A percentile compares a stretch with the other conserved stretches of the same genome.
Evolutionary conservation across 1,284 basidiomycete species (phyloP).

Genomic region (Pseudozyma sp.): DNA sequence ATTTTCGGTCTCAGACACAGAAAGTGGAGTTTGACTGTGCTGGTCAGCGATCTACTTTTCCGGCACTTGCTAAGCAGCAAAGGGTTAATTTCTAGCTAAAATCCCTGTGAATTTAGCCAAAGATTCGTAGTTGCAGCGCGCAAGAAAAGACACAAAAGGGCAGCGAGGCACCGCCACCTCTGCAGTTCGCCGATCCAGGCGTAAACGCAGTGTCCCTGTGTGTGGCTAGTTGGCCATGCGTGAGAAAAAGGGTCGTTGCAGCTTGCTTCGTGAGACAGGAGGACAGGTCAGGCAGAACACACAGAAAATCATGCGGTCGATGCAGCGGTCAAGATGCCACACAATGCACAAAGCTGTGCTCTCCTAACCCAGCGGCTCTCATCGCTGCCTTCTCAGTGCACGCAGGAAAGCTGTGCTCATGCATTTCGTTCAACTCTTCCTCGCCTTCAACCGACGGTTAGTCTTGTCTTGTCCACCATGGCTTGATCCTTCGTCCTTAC

Average conservation of each 20-base stretch:
- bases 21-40: slow-evolving; percentile 3
- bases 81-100: not conserved
- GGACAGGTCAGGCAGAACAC: not conserved
- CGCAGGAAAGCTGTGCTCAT: slow-evolving; percentile 31
- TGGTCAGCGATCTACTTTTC: not conserved
- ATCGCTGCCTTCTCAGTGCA: slow-evolving; percentile 1
- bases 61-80: not conserved
- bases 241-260: not conserved
- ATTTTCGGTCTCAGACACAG: not conserved
- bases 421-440: slow-evolving; percentile 1
- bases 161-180: slow-evolving; percentile 6
- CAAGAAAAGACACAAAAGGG: not conserved
- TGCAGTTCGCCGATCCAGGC: slow-evolving; percentile 4
- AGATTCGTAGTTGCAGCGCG: not conserved
- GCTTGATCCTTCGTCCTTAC: not conserved
- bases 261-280: not conserved
- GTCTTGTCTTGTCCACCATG: too few relatives aligned
- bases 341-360: not conserved
- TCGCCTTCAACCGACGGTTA: too few relatives aligned
- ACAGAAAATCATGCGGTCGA: slow-evolving; percentile 5
- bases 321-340: not conserved
- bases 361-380: not conserved
- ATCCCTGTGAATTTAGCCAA: not conserved
- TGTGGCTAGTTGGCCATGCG: not conserved
- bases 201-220: not conserved